Conservation (phyloP, 2,329 filamentous ascomycete species). For the Diaporthe capsici region DNA sequence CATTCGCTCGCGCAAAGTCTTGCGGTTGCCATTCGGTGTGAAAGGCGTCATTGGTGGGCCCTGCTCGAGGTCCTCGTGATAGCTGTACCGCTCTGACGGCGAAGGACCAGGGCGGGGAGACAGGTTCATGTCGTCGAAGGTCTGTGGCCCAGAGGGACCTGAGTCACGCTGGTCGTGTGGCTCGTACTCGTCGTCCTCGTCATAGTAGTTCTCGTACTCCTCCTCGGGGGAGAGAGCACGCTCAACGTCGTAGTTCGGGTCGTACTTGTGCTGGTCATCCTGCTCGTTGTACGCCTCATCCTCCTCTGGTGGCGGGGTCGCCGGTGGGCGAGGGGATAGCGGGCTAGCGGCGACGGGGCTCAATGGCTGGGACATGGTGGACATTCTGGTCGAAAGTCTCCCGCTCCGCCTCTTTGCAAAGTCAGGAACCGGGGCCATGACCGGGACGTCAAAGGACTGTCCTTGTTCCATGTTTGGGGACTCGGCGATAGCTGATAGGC, state of each 20-base stretch:
- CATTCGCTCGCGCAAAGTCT: slow-evolving; percentile 23
- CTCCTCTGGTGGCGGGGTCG: slow-evolving; percentile 34
- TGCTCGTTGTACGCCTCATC: not conserved
- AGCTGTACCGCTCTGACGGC: not conserved
- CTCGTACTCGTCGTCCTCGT: slow-evolving; percentile 26
- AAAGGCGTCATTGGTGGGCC: slow-evolving; percentile 8
- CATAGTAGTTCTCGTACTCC: slow-evolving; percentile 25
- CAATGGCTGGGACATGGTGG: slow-evolving; percentile 12
- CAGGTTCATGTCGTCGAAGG: slow-evolving; percentile 38
- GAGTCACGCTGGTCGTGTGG: not conserved
- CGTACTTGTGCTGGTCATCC: not conserved
- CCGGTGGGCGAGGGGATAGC: slow-evolving; percentile 35
- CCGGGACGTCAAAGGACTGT: not conserved
- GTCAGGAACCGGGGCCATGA: slow-evolving; percentile 8
- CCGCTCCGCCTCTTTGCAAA: slow-evolving; percentile 2
- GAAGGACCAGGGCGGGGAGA: slow-evolving; percentile 8
- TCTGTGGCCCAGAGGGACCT: slow-evolving; percentile 19
- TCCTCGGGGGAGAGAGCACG: slow-evolving; percentile 30
- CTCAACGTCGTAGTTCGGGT: slow-evolving; percentile 25
- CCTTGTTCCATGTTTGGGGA: slow-evolving; percentile 27
- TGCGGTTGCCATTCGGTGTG: slow-evolving; percentile 5
- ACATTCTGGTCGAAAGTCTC: slow-evolving; percentile 2
- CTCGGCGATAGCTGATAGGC: slow-evolving; percentile 26
- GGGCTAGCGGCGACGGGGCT: slow-evolving; percentile 35
- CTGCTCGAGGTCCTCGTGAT: slow-evolving; percentile 32